Base-by-base conservation (phyloP, 257 asterid species). In the Plectranthus barbatus region DNA sequence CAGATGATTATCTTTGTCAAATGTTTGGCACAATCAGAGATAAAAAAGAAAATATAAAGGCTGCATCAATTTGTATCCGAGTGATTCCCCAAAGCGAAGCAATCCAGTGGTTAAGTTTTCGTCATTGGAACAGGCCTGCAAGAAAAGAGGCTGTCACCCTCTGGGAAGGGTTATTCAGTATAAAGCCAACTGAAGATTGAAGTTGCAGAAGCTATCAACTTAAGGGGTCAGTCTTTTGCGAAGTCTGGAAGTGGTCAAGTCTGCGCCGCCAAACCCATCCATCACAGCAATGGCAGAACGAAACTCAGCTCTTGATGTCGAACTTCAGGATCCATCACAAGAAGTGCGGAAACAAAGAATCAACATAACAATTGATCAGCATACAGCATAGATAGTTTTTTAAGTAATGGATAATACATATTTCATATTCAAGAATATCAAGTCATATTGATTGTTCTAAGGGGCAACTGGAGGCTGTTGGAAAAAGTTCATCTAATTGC, bases 191-290 rank as follows among this genome's bases (percentile, higher is more conserved):
- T n/a, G 31, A 26, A 26, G 31, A 26, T 26, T 26, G 31, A 26
- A 14, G 13, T 39, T 41, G 5, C 49, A 24, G 23, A 8, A 42
- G 11, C 34, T 46, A 31, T 15, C 11, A 18, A 52, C 29, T 69
- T 70, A 83, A 9, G 78, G 66, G 9, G 54, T 54, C 55, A 66
- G 61, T 18, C 71, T 81, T 44, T 72, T 82, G 52, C 77, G 84
- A 40, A 88, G 76, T 72, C 81, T 74, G 51, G 95, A 66, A 56
- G 86, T 70, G 46, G 86, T 75, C 31, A 92, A 60, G 76, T 86
- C 98, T 5, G 87, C 82, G 37, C 96, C 98, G 20, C 95, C 98
- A 65, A 88, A 92, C 51, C 89, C 97, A 70, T 88, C 97, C 89
- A 84, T 63, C 29, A 80, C 83, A 9, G 82, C 83, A 53, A 77